Evolutionary conservation across 2,329 filamentous ascomycete species (phyloP).

Genomic region (Sporothrix variecibatus): DNA sequence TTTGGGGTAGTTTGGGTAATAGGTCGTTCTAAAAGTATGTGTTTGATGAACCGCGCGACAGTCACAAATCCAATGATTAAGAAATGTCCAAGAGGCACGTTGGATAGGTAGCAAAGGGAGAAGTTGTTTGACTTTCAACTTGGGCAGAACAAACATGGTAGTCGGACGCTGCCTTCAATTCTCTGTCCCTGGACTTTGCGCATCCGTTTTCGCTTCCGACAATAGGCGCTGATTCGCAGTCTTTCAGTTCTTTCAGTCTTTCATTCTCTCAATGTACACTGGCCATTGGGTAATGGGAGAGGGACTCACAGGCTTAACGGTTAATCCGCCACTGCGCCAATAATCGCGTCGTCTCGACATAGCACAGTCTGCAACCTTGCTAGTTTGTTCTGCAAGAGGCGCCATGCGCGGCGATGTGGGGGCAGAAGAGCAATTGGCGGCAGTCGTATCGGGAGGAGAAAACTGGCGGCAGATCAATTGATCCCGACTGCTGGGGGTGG

Average conservation of each 20-base stretch:
- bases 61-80: not conserved
- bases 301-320: constrained; percentile 20
- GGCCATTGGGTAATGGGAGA: not conserved
- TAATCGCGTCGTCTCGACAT: not conserved
- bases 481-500: not conserved
- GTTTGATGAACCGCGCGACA: not conserved
- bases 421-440: constrained; percentile 14
- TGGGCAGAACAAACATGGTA: not conserved
- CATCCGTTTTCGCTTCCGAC: not conserved
- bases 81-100: not conserved
- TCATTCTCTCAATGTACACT: not conserved
- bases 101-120: not conserved
- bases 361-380: not conserved
- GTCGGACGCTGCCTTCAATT: not conserved
- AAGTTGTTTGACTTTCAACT: not conserved
- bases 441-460: constrained; percentile 27
- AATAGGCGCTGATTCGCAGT: not conserved
- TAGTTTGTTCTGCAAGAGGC: constrained; percentile 8
- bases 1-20: not conserved
- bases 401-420: not conserved
- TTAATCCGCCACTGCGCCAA: constrained; percentile 19
- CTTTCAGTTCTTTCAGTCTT: not conserved
- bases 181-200: not conserved
- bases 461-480: constrained; percentile 23
- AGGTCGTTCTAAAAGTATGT: not conserved